Conservation (phyloP, 2,329 filamentous ascomycete species). For the Aspergillus sp. region DNA sequence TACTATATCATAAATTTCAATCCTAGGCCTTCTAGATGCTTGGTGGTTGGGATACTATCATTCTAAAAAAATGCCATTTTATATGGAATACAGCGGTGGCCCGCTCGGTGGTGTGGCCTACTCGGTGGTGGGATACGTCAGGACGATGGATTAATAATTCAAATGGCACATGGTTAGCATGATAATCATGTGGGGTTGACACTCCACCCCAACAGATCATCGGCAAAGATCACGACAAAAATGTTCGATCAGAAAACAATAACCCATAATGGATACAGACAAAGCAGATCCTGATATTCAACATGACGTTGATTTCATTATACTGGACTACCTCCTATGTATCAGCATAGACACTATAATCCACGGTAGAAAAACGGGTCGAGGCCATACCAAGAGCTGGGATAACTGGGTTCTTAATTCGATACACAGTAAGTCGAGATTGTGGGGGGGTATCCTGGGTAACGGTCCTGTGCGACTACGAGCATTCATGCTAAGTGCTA, state of each 20-base stretch:
- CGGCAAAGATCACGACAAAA: background rate
- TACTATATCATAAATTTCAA: no score
- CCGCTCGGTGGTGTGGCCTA: no score
- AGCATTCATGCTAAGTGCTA: background rate
- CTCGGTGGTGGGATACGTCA: no score
- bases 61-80: no score
- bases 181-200: background rate
- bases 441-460: background rate
- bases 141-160: background rate
- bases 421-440: slow-evolving; percentile 21
- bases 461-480: no score
- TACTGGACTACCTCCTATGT: slow-evolving; percentile 51
- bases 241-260: background rate
- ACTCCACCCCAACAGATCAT: background rate
- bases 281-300: slow-evolving; percentile 27
- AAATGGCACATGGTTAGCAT: background rate
- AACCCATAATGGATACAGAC: slow-evolving; percentile 12
- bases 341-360: slow-evolving; percentile 40
- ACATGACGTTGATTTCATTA: slow-evolving; percentile 47
- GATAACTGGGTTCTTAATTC: slow-evolving; percentile 18
- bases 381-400: slow-evolving; percentile 3
- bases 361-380: slow-evolving; percentile 16
- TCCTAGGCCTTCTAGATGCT: no score
- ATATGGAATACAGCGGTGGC: no score
- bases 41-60: no score